Evolutionary conservation across 1,284 basidiomycete species (phyloP).

Genomic region (Rhodotorula sp.): DNA sequence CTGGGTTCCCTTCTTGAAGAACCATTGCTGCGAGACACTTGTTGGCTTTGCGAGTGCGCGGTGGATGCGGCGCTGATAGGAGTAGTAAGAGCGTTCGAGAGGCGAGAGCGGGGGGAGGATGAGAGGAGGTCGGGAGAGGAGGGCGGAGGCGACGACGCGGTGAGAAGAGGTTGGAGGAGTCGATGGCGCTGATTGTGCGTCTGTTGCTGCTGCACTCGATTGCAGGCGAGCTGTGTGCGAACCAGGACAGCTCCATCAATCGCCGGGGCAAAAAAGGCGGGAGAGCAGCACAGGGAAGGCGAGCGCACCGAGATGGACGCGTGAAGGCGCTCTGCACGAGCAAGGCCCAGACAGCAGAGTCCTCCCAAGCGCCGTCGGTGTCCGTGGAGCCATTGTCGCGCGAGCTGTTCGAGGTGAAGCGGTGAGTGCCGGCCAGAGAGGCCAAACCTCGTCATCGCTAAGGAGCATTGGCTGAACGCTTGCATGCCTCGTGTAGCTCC

Average conservation of each 20-base stretch:
- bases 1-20: constrained; percentile 89
- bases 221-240: not conserved
- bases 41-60: constrained; percentile 85
- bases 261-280: constrained; percentile 2
- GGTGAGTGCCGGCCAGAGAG: too few relatives aligned
- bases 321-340: constrained; percentile 4
- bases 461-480: too few relatives aligned
- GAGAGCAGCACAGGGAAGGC: not conserved
- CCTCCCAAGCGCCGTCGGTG: not conserved
- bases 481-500: too few relatives aligned
- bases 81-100: constrained; percentile 81
- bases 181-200: not conserved
- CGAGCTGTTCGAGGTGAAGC: not conserved
- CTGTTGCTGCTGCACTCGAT: constrained; percentile 3
- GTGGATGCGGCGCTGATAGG: constrained; percentile 78
- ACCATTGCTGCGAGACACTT: constrained; percentile 72
- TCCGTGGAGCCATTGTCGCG: not conserved
- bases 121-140: constrained; percentile 44
- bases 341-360: not conserved
- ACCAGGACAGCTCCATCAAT: not conserved
- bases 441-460: too few relatives aligned
- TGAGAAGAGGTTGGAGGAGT: constrained; percentile 16
- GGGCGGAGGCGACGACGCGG: constrained; percentile 42
- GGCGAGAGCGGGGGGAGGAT: constrained; percentile 45
- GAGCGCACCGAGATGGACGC: not conserved